Evolutionary conservation across 345 rosid species (phyloP), one percentile per base, ranked within the genome.

Genomic region (Eucalyptus pauciflora): DNA sequence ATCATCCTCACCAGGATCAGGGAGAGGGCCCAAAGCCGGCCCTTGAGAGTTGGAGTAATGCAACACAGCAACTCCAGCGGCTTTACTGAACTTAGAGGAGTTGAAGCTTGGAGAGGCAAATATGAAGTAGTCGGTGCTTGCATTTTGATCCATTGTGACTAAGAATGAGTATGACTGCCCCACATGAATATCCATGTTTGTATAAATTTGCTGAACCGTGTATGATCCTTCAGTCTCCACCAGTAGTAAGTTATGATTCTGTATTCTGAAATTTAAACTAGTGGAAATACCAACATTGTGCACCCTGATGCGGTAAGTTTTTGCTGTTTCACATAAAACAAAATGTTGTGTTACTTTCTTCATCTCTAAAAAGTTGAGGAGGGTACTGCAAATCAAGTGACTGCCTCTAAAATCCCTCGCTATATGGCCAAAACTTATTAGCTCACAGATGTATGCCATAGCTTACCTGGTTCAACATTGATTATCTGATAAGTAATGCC

Each of bases 181-280:
- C 89, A 96, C 99, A 64, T 97, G 99, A 91, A 96, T 93, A 91
- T 97, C 99, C 97, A 97, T 95, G 89, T 96, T 94, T 12, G 92
- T 91, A 69, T 96, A 96, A 86, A 94, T 96, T 88, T 96, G 97
- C 92, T 97, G 98, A 91, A 94, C 93, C 4, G 96, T 96, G 91
- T 97, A 97, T 56, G 99, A 96, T 86, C 99, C 99, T 94, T 97
- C 99, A 14, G 99, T 95, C 95, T 97, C 98, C 62, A 96, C 98
- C 37, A 97, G 99, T 90, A 96, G 94, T 62, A 97, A 92, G 91
- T 95, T 96, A 89, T 96, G 99, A 87, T 93, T 95, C 93, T 96
- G 98, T 87, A 97, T 96, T 91, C 99, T 93, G 89, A 97, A 97
- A 91, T 96, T 96, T 93, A 97, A 94, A 92, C 95, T 96, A 87